These are phyloP conservation scores for Lindgomyces ingoldianus DNA, from an alignment of 495 filamentous ascomycete genomes.

Conservation along the genomic window DNA sequence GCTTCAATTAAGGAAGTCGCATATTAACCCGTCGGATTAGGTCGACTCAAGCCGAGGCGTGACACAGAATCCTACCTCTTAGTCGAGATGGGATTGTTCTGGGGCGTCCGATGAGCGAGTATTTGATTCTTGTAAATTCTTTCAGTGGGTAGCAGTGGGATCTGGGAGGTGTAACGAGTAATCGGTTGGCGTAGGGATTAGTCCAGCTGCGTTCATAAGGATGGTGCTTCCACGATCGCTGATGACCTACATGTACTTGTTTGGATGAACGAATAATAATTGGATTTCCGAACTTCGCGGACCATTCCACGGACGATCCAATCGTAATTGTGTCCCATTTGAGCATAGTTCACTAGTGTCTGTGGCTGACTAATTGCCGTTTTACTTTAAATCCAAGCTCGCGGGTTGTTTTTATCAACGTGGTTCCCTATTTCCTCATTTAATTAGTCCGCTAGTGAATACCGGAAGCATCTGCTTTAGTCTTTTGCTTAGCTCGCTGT, in stretches of 20 bases:
- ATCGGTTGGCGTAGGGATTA: background rate
- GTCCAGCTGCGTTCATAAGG: background rate
- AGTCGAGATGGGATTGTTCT: background rate
- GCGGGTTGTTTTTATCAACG: too few relatives aligned
- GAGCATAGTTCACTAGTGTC: too few relatives aligned
- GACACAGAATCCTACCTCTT: background rate
- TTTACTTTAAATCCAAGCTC: too few relatives aligned
- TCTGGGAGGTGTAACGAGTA: background rate
- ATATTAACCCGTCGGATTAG: conserved; percentile 34
- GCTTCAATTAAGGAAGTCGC: conserved; percentile 24
- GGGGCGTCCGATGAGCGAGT: background rate
- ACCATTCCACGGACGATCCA: too few relatives aligned
- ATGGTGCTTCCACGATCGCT: background rate
- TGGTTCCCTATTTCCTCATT: too few relatives aligned
- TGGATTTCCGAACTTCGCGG: too few relatives aligned
- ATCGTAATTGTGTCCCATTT: too few relatives aligned
- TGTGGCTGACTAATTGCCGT: too few relatives aligned
- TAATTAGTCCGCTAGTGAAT: too few relatives aligned
- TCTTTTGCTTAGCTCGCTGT: too few relatives aligned
- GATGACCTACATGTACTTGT: background rate
- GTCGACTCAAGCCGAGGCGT: background rate
- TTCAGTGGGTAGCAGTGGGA: background rate
- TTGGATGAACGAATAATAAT: too few relatives aligned
- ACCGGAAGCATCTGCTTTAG: too few relatives aligned
- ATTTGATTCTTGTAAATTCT: background rate